Evolutionary conservation across 768 basidiomycete species (phyloP), one percentile per base, ranked within the genome.

Genomic region (Lentinula guzmanii): DNA sequence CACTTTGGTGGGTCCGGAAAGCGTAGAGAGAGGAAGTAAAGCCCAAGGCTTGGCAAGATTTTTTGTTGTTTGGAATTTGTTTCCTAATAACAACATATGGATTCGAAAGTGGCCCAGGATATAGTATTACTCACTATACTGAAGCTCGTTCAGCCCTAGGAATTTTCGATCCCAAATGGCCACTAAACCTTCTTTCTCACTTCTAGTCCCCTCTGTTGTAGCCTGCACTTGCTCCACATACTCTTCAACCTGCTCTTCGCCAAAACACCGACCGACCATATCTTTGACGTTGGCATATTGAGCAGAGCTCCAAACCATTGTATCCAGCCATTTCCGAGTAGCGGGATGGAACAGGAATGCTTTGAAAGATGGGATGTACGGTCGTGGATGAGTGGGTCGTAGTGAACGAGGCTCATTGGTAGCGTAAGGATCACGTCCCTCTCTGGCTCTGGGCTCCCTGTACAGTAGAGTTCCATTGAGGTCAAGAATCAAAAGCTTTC

Each of bases 121-220:
- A 42, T 4, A 43, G 33, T 18, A 16, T 21, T 24, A 82, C 90
- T 70, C 67, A 93, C 92, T 62, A 66, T 92, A 95, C 16, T 87
- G 82, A 21, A 69, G 73, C 9, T 75, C 66, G 3, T 74, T 76
- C n/a, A 94, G 70, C 0, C 90, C 92, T 0, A 94, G 72, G 5
- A 87, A 89, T 67, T 90, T 90, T 53, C 93, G 77, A 15, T 90
- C 89, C 92, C 92, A 94, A 0, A 92, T 76, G 0, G 85, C 89
- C 15, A 83, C 71, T 4, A 92, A 72, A 16, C 70, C 66, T 13
- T 45, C 31, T 13, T 15, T 42, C 7, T 61, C 58, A 13, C 63
- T 64, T 10, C 24, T 42, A 3, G 62, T 64, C 13, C 31, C 54
- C 3, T 75, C 70, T 2, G 66, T 58, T 55, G 73, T 6, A 34